Percentiles rank a stretch among this genome's conserved stretches.
These are phyloP conservation scores for Inga laurina DNA, from an alignment of 306 rosid genomes.

Conservation along the genomic window DNA sequence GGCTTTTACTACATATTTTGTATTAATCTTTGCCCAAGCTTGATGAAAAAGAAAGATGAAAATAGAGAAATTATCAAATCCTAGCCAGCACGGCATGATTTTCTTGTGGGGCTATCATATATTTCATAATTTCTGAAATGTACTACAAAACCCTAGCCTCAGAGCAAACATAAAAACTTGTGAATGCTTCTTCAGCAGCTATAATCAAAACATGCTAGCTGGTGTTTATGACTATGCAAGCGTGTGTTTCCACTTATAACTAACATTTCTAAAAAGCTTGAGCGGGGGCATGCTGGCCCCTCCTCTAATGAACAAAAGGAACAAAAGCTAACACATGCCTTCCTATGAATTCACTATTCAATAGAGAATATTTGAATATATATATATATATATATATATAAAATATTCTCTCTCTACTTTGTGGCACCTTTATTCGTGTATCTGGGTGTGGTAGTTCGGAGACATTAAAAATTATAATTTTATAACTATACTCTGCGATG, in stretches of 20 bases:
- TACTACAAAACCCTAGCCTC: not conserved
- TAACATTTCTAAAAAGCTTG: conserved; percentile 36
- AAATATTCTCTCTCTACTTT: not conserved
- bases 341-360: conserved; percentile 36
- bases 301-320: conserved; percentile 53
- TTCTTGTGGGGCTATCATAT: not conserved
- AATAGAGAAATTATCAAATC: not conserved
- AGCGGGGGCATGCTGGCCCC: conserved; percentile 52
- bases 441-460: not conserved
- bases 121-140: not conserved
- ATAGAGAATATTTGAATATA: not conserved
- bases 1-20: not conserved
- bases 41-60: not conserved
- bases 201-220: conserved; percentile 44
- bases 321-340: conserved; percentile 57
- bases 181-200: conserved; percentile 4
- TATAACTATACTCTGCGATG: not conserved
- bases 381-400: too few species aligned
- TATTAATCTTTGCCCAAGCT: not conserved
- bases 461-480: not conserved
- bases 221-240: conserved; percentile 23
- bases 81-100: not conserved
- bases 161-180: conserved; percentile 26
- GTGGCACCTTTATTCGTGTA: not conserved
- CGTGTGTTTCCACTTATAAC: conserved; percentile 46